phyloP scores from a whole-genome alignment of 345 rosid species.

The Angophora floribunda region DNA sequence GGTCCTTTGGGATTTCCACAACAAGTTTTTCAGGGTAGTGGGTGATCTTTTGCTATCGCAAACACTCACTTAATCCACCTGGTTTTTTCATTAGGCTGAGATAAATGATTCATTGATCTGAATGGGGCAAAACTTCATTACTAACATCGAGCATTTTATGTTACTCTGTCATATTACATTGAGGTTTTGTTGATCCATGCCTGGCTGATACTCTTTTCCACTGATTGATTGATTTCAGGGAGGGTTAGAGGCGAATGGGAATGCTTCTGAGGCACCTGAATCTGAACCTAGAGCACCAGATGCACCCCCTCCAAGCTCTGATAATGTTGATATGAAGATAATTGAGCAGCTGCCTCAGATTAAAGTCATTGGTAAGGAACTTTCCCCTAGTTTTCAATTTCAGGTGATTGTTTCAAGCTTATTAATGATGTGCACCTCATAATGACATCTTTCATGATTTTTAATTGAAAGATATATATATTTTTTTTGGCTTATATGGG shows the following conservation, averaged over 20 bases:
- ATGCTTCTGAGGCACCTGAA: constrained; percentile 42
- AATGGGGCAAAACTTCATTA: not conserved
- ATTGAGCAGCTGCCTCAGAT: constrained; percentile 39
- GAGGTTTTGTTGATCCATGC: not conserved
- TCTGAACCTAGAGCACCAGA: constrained; percentile 21
- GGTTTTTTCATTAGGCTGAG: not conserved
- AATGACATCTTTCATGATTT: not conserved
- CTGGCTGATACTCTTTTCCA: not conserved
- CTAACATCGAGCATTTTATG: not conserved
- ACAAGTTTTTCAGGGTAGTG: not conserved
- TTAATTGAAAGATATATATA: not conserved
- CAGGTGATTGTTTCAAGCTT: not conserved
- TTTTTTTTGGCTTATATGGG: not conserved
- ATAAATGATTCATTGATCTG: not conserved
- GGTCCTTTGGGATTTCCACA: not conserved
- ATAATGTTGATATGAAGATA: constrained; percentile 22
- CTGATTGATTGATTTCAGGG: constrained; percentile 26
- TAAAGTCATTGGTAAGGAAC: constrained; percentile 46
- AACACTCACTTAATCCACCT: not conserved
- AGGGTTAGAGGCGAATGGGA: constrained; percentile 16
- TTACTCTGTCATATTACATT: not conserved
- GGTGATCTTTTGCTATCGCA: not conserved
- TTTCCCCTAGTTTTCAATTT: not conserved
- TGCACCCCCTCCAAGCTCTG: constrained; percentile 13
- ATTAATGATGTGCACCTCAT: not conserved